A percentile compares a stretch with the other conserved stretches of the same genome.
Conservation (phyloP, 306 rosid genomes). For the Medicago ruthenica region DNA sequence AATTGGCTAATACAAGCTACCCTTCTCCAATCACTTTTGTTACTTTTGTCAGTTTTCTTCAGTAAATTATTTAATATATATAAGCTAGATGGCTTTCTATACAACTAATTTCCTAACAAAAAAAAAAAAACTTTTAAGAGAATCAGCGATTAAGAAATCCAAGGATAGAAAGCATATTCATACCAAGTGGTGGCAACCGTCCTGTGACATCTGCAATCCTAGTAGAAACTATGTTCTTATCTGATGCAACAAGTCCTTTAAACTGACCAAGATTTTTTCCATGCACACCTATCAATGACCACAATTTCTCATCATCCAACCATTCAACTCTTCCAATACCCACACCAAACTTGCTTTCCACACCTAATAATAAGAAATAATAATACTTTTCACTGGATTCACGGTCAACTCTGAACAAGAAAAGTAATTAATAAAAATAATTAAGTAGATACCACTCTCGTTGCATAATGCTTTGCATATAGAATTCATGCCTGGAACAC, state of each 20-base stretch:
- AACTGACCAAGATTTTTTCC: conserved; percentile 82
- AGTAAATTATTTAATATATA: conserved; percentile 19
- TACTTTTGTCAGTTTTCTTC: too few species aligned
- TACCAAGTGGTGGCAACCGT: conserved; percentile 80
- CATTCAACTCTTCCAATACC: conserved; percentile 75
- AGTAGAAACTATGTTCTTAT: conserved; percentile 78
- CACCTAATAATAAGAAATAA: conserved; percentile 53
- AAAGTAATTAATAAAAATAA: conserved; percentile 30
- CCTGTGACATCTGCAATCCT: conserved; percentile 68
- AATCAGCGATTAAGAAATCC: background rate
- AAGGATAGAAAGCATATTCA: conserved; percentile 45
- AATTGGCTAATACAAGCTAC: background rate
- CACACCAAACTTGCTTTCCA: conserved; percentile 79
- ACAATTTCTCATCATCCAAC: conserved; percentile 69
- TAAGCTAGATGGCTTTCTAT: background rate
- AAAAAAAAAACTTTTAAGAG: background rate
- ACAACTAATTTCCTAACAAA: conserved; percentile 11
- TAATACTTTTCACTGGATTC: conserved; percentile 3
- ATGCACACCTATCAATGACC: conserved; percentile 72
- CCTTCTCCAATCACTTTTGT: background rate
- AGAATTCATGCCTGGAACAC: conserved; percentile 97
- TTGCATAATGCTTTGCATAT: conserved; percentile 80
- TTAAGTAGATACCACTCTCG: conserved; percentile 65
- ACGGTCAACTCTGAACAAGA: conserved; percentile 41
- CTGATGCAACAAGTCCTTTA: conserved; percentile 85